Conservation (phyloP, 2,329 filamentous ascomycete genomes). For the Cordyceps fumosorosea region DNA sequence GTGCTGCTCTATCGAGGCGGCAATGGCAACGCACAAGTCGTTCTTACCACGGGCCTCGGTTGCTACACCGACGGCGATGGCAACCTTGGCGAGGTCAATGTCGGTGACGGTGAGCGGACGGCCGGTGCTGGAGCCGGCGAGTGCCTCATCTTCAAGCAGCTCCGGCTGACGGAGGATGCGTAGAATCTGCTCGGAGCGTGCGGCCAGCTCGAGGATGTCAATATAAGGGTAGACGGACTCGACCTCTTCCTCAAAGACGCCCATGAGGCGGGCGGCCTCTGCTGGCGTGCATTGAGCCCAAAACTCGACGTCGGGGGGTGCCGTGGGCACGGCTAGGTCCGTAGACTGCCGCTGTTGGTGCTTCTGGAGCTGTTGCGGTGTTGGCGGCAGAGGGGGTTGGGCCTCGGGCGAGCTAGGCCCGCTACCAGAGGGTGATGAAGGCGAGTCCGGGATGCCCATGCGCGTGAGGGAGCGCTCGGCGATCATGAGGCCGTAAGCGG, state of each 20-base stretch:
- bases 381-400: conserved; percentile 14
- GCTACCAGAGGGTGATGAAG: conserved; percentile 1
- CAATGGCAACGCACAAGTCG: conserved; percentile 22
- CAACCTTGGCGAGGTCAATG: conserved; percentile 27
- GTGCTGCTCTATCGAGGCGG: conserved; percentile 24
- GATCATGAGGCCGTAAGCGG: conserved; percentile 29
- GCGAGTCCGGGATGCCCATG: conserved; percentile 26
- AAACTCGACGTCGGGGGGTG: conserved; percentile 16
- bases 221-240: conserved; percentile 31
- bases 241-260: conserved; percentile 33
- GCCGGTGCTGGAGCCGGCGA: neutral
- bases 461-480: conserved; percentile 29
- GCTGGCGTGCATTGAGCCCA: conserved; percentile 20
- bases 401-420: conserved; percentile 1
- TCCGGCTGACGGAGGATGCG: conserved; percentile 16
- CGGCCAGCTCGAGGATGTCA: conserved; percentile 23
- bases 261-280: conserved; percentile 27
- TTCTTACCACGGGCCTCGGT: conserved; percentile 27
- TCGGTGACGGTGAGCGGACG: conserved; percentile 19
- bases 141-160: conserved; percentile 5
- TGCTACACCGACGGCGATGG: conserved; percentile 27
- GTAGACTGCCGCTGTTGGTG: conserved; percentile 18
- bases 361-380: neutral
- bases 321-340: conserved; percentile 14
- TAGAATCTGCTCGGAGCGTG: conserved; percentile 22